Conservation (phyloP, 305 asterid species). For the Fraxinus paxiana region DNA sequence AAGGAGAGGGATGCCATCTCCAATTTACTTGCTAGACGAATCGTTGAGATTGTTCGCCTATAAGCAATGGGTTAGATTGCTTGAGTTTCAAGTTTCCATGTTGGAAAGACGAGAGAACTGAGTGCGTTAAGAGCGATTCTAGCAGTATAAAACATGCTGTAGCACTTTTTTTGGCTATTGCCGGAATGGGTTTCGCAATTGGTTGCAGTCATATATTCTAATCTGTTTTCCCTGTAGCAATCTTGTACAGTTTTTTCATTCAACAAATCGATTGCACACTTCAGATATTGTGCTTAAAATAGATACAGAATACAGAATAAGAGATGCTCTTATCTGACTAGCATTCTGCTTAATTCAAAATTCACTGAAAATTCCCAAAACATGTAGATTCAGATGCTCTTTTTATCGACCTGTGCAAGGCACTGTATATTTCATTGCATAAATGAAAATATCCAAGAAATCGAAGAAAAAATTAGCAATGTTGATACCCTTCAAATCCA, state of each 20-base stretch:
- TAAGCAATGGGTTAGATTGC: constrained; percentile 45
- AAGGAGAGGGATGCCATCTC: constrained; percentile 44
- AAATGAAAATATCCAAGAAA: background rate
- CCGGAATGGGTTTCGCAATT: constrained; percentile 39
- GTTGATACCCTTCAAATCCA: background rate
- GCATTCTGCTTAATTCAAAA: background rate
- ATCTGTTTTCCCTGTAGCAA: constrained; percentile 3
- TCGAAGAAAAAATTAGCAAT: background rate
- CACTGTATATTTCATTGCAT: background rate
- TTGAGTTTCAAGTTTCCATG: constrained; percentile 34
- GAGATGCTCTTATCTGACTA: background rate
- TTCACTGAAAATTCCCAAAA: background rate
- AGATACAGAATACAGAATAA: background rate
- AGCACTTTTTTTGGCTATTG: constrained; percentile 47
- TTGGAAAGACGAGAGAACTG: constrained; percentile 22
- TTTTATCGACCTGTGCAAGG: background rate
- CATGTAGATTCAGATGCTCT: background rate
- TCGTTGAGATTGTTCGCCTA: constrained; percentile 42
- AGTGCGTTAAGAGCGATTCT: background rate
- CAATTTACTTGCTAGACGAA: constrained; percentile 39
- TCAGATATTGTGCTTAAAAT: constrained; percentile 1
- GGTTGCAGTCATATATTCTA: constrained; percentile 27
- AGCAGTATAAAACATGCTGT: constrained; percentile 30
- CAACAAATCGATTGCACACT: background rate
- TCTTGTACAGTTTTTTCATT: background rate